phyloP scores from a whole-genome alignment of 2,329 filamentous ascomycete genomes.

The Knufia fluminis region DNA sequence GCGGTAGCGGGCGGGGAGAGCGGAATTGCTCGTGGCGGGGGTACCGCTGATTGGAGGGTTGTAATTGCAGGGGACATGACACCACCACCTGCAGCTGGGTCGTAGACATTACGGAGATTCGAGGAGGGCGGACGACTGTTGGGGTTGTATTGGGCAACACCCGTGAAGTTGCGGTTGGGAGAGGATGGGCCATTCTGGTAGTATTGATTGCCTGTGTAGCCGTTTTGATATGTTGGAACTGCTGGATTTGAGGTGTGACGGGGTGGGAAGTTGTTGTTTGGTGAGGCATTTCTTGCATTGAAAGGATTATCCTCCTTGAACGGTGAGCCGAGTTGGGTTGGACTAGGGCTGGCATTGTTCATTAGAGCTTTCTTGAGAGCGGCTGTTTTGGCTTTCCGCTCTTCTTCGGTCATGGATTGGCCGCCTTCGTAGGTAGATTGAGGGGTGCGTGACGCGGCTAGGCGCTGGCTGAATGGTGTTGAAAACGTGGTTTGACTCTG shows the following conservation, averaged over 20 bases:
- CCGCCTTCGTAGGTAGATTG: conserved; percentile 27
- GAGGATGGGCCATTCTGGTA: conserved; percentile 2
- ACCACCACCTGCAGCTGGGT: background rate
- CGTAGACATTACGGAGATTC: conserved; percentile 4
- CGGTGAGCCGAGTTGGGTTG: conserved; percentile 16
- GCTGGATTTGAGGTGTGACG: conserved; percentile 13
- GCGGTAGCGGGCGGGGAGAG: conserved; percentile 13
- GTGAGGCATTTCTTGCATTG: conserved; percentile 17
- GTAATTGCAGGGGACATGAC: conserved; percentile 13
- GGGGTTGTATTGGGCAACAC: background rate
- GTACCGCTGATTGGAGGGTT: conserved; percentile 13
- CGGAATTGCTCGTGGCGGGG: conserved; percentile 12
- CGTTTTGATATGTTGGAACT: conserved; percentile 12
- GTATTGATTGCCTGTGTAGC: conserved; percentile 2
- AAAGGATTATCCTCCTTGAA: conserved; percentile 27
- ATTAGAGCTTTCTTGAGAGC: conserved; percentile 38
- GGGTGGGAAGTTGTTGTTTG: conserved; percentile 2
- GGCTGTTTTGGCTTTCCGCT: conserved; percentile 35
- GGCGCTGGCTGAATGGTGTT: conserved; percentile 43
- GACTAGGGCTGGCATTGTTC: conserved; percentile 24
- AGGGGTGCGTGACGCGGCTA: conserved; percentile 34
- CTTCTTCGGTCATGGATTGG: conserved; percentile 28
- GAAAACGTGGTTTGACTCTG: conserved; percentile 58
- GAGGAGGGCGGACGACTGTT: background rate
- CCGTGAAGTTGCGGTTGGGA: conserved; percentile 7